These are phyloP conservation scores for Colletotrichum viniferum DNA, from an alignment of 2,329 filamentous ascomycete genomes.

Conservation along the genomic window DNA sequence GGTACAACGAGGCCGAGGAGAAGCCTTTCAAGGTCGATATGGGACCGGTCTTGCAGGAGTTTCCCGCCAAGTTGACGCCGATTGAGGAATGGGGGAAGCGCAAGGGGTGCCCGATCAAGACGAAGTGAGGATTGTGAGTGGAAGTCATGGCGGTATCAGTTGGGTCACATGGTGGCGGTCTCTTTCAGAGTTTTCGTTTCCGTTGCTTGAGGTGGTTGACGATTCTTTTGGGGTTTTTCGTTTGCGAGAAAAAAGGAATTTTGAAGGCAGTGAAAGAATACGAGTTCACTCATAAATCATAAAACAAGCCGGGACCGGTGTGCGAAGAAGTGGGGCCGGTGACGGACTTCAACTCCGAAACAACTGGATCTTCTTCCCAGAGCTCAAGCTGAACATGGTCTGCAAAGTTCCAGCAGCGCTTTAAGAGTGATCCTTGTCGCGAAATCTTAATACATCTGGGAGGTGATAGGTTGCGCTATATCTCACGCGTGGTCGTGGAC, in stretches of 20 bases:
- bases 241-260: not conserved
- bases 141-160: not conserved
- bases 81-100: not conserved
- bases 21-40: conserved; percentile 42
- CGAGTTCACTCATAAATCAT: not conserved
- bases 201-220: not conserved
- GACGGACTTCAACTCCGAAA: not conserved
- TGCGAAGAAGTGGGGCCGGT: not conserved
- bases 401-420: no score
- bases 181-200: not conserved
- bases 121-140: not conserved
- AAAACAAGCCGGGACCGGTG: not conserved
- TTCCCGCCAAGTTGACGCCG: conserved; percentile 13
- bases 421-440: no score
- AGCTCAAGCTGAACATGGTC: no score
- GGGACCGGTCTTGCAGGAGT: conserved; percentile 33
- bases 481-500: no score
- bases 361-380: not conserved
- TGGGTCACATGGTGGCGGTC: not conserved
- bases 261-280: not conserved
- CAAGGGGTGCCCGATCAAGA: not conserved
- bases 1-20: conserved; percentile 41
- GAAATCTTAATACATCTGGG: no score
- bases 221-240: accelerated
- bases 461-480: no score